Conservation (phyloP, 768 basidiomycete species). For the Rhodotorula babjevae region DNA sequence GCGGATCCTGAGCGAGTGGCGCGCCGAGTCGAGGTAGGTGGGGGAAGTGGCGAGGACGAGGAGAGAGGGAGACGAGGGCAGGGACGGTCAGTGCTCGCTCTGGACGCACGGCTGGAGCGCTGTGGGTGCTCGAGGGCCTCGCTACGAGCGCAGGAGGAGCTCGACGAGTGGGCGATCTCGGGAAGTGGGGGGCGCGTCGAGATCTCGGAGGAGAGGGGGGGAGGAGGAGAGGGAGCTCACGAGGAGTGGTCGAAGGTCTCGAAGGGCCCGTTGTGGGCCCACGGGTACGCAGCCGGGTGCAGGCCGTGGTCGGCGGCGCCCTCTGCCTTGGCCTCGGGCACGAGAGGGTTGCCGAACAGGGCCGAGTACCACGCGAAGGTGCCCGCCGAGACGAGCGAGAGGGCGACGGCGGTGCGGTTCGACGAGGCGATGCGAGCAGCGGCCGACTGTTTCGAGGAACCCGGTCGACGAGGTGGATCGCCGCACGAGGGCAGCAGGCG, state of each 20-base stretch:
- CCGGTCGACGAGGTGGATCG: background rate
- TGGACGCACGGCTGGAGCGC: background rate
- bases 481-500: background rate
- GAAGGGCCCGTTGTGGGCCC: slow-evolving; percentile 80
- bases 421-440: slow-evolving; percentile 19
- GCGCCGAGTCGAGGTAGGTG: background rate
- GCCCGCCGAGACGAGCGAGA: slow-evolving; percentile 61
- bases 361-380: slow-evolving; percentile 96
- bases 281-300: slow-evolving; percentile 79
- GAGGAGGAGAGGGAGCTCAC: slow-evolving; percentile 51
- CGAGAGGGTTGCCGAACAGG: slow-evolving; percentile 85
- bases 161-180: background rate
- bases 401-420: slow-evolving; percentile 16
- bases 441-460: background rate
- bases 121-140: background rate
- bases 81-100: background rate
- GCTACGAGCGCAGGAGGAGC: no score
- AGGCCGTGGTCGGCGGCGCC: slow-evolving; percentile 89
- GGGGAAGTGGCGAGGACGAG: background rate
- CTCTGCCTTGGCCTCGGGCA: slow-evolving; percentile 88
- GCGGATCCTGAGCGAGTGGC: slow-evolving; percentile 64
- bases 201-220: background rate
- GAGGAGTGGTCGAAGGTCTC: slow-evolving; percentile 95
- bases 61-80: background rate
- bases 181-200: background rate